These are phyloP conservation scores for Hanseniaspora lindneri DNA, from an alignment of 805 yeast genomes.

Conservation along the genomic window DNA sequence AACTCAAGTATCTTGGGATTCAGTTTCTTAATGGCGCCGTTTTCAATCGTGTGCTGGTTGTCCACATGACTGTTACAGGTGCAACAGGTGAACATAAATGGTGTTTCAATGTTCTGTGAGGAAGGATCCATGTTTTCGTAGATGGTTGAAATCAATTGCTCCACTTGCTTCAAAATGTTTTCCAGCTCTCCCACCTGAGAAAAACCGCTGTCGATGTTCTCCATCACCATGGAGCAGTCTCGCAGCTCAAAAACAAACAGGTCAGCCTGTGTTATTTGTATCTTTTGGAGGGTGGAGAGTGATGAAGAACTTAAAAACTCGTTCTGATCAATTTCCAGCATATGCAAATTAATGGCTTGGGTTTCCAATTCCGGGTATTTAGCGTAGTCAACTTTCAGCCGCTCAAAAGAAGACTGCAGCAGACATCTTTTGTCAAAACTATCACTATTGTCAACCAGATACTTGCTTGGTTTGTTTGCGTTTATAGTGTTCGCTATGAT, in stretches of 20 bases:
- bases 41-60: constrained; percentile 1
- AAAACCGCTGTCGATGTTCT: neutral
- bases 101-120: neutral
- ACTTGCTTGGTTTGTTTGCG: neutral
- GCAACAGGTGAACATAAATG: constrained; percentile 7
- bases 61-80: constrained; percentile 9
- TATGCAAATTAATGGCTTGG: constrained; percentile 19
- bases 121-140: constrained; percentile 7
- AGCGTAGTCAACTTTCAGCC: neutral
- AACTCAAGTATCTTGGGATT: constrained; percentile 9
- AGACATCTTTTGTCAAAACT: neutral
- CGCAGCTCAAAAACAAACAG: constrained; percentile 20
- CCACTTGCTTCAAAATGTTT: neutral
- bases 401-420: neutral
- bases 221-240: constrained; percentile 5
- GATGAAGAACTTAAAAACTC: constrained; percentile 23
- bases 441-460: neutral
- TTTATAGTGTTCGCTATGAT: neutral
- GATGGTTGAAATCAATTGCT: constrained; percentile 8
- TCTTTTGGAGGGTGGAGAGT: constrained; percentile 15
- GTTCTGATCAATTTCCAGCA: constrained; percentile 22
- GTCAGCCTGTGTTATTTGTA: constrained; percentile 26
- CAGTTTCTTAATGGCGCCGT: constrained; percentile 1
- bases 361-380: neutral
- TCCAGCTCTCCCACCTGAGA: neutral